Conservation (phyloP, 208 protist species). For the Ichthyophonus hoferi region DNA sequence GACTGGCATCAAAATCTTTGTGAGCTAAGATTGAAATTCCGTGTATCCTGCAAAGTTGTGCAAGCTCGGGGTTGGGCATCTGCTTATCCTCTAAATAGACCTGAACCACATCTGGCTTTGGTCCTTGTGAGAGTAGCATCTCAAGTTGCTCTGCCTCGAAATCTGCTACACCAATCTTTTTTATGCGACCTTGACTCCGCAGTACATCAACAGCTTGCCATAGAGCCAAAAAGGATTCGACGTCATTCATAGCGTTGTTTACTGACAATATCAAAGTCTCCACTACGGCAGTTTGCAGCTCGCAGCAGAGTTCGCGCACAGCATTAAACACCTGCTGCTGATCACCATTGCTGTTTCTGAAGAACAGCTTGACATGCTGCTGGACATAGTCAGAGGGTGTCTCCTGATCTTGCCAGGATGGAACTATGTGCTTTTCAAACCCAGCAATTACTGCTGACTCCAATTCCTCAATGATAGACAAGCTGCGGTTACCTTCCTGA, state of each 20-base stretch:
- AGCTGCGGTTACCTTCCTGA: not conserved
- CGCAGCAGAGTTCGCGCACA: not conserved
- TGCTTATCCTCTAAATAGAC: not conserved
- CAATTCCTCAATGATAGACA: not conserved
- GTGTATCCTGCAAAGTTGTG: not conserved
- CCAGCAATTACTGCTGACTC: not conserved
- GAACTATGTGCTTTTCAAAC: not conserved
- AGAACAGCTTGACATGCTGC: not conserved
- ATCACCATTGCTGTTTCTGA: not conserved
- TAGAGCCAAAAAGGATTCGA: not conserved
- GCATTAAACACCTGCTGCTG: not conserved
- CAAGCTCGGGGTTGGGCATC: not conserved
- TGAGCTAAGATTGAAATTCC: too few relatives aligned
- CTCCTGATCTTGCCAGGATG: not conserved
- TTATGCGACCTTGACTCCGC: not conserved
- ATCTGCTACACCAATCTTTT: not conserved
- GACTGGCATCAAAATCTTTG: too few relatives aligned
- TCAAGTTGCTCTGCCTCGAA: not conserved
- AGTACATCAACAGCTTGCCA: not conserved
- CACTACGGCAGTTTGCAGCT: too few relatives aligned
- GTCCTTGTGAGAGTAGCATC: not conserved
- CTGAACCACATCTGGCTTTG: not conserved
- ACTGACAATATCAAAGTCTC: too few relatives aligned
- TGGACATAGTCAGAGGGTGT: not conserved
- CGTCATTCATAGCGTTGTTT: too few relatives aligned